These are phyloP conservation scores for Pseudocercospora fuligena DNA, from an alignment of 2,329 filamentous ascomycete genomes.

Conservation along the genomic window DNA sequence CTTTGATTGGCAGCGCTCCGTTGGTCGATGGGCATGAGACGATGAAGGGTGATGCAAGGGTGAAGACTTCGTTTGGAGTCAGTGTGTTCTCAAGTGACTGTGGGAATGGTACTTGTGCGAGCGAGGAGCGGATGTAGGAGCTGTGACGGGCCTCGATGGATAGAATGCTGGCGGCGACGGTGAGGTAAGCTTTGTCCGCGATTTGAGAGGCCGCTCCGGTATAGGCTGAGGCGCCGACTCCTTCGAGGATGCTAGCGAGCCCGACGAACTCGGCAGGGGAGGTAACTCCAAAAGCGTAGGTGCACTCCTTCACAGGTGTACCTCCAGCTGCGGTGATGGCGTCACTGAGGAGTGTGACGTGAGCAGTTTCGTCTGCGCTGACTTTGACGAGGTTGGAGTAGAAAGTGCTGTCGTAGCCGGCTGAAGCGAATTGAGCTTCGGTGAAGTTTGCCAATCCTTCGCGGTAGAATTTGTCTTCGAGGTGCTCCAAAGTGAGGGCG, in stretches of 20 bases:
- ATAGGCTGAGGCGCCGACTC: slow-evolving; percentile 63
- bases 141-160: slow-evolving; percentile 68
- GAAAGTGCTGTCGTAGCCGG: slow-evolving; percentile 50
- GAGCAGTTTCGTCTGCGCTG: slow-evolving; percentile 60
- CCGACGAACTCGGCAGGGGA: slow-evolving; percentile 55
- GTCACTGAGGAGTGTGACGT: slow-evolving; percentile 61
- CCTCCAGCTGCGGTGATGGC: slow-evolving; percentile 52
- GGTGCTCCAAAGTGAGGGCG: slow-evolving; percentile 50
- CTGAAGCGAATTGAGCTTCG: slow-evolving; percentile 10
- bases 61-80: slow-evolving; percentile 63
- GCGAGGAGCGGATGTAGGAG: slow-evolving; percentile 49
- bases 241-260: slow-evolving; percentile 59
- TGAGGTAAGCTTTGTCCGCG: slow-evolving; percentile 63
- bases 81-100: slow-evolving; percentile 66
- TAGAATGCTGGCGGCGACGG: slow-evolving; percentile 65
- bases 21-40: slow-evolving; percentile 61
- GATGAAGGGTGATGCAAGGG: slow-evolving; percentile 67
- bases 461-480: slow-evolving; percentile 66
- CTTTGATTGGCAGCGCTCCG: slow-evolving; percentile 62
- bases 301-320: slow-evolving; percentile 60
- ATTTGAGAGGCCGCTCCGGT: slow-evolving; percentile 65
- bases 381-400: slow-evolving; percentile 64
- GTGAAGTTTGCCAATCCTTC: slow-evolving; percentile 45
- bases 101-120: slow-evolving; percentile 53
- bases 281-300: slow-evolving; percentile 52